phyloP scores from a whole-genome alignment of 2,329 filamentous ascomycete species.

The Phialophora verrucosa region DNA sequence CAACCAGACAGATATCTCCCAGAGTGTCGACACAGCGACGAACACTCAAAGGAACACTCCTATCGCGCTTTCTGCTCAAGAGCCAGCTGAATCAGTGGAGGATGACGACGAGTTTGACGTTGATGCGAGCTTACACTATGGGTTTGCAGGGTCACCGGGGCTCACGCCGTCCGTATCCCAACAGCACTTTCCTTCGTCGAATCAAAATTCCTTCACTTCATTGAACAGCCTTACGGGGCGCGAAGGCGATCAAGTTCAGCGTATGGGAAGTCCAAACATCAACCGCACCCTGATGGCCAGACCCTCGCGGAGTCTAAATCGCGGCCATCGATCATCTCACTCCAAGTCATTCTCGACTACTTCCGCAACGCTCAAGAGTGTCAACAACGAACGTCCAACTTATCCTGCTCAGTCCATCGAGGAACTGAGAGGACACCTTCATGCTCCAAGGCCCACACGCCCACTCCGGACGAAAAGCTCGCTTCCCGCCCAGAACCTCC shows the following conservation, averaged over 20 bases:
- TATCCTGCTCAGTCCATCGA: constrained; percentile 58
- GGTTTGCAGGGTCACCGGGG: constrained; percentile 15
- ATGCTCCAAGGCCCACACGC: constrained; percentile 49
- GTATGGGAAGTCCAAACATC: constrained; percentile 14
- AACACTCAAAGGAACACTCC: constrained; percentile 35
- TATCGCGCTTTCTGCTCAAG: constrained; percentile 28
- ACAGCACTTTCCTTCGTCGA: constrained; percentile 25
- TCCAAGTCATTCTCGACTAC: constrained; percentile 37
- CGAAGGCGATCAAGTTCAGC: constrained; percentile 16
- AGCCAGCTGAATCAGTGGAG: constrained; percentile 24
- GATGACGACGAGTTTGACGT: constrained; percentile 28
- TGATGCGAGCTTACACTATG: constrained; percentile 15
- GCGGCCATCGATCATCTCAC: constrained; percentile 33
- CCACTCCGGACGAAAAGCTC: constrained; percentile 51
- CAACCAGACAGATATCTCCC: constrained; percentile 9
- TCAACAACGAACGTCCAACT: constrained; percentile 43
- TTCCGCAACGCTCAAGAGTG: constrained; percentile 22
- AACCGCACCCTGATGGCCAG: constrained; percentile 29
- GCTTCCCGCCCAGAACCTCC: constrained; percentile 48
- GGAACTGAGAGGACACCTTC: constrained; percentile 51
- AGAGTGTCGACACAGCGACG: constrained; percentile 25
- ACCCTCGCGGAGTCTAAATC: constrained; percentile 25
- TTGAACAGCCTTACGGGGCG: constrained; percentile 26
- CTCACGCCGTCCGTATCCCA: constrained; percentile 18
- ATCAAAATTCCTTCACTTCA: constrained; percentile 33